phyloP scores from a whole-genome alignment of 2,329 filamentous ascomycete genomes.

The Zopfia rhizophila region DNA sequence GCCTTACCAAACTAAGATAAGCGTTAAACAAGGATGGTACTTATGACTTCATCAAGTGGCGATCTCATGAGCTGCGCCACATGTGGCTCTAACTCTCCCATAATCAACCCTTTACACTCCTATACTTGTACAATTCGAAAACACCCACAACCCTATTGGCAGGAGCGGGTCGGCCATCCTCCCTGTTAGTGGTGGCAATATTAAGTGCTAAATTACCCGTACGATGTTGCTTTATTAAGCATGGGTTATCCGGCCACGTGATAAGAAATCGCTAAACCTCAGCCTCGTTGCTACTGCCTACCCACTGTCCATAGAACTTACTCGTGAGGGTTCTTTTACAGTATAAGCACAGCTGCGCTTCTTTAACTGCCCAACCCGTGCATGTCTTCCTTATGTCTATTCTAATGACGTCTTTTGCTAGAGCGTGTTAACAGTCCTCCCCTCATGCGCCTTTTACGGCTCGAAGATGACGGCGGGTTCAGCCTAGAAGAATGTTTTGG shows the following conservation, averaged over 20 bases:
- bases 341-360: conserved; percentile 1
- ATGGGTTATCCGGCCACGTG: neutral
- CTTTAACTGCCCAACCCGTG: conserved; percentile 1
- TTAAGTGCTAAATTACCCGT: conserved; percentile 1
- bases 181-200: too few species aligned
- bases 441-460: conserved; percentile 11
- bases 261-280: conserved; percentile 2
- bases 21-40: too few species aligned
- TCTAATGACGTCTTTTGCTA: conserved; percentile 1
- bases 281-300: conserved; percentile 1
- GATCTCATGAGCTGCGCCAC: too few species aligned
- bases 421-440: neutral
- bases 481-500: conserved; percentile 8
- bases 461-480: conserved; percentile 7
- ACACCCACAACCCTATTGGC: too few species aligned
- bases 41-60: too few species aligned
- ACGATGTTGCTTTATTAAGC: conserved; percentile 1
- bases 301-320: conserved; percentile 1
- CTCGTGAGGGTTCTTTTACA: neutral
- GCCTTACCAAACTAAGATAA: too few species aligned
- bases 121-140: too few species aligned
- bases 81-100: too few species aligned
- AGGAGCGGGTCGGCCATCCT: too few species aligned
- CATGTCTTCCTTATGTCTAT: neutral
- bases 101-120: too few species aligned